Base-by-base conservation (phyloP, 306 rosid species). In the Begonia loranthoides region DNA sequence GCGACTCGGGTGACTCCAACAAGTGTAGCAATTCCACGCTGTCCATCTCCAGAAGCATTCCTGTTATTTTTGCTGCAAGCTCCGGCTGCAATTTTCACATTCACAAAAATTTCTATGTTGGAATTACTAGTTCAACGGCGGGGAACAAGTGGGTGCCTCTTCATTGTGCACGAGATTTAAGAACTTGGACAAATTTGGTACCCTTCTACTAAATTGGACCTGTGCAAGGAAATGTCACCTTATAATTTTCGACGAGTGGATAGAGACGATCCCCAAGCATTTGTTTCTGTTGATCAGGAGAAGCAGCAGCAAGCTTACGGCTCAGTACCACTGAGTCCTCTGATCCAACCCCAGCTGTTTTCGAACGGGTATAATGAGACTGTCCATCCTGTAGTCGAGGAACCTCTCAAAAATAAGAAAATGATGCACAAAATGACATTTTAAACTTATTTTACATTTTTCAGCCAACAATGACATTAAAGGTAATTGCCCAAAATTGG, bases 21-120 rank as follows among this genome's bases (percentile, higher is more conserved):
- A 87, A 77, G 46, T 70, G 77, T 63, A 87, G 73, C 79, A 81
- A 59, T 68, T 88, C 95, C 17, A 76, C 74, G 67, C 71, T 81
- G 78, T 88, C 89, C 97, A 88, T 84, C 71, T 88, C 95, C 79
- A 84, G 67, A 51, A 88, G 89, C 97, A 88, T 88, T 61, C 97
- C 95, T 13, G 97, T 88, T 22, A 88, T 77, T 69, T 88, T 88
- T 12, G 88, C 66, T n/a, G 84, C 78, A 43, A 81, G 73, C 47
- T 58, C 72, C 55, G 93, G 84, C 95, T 88, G 87, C 76, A 70
- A 48, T 58, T 58, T 33, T 7, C 50, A 28, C 36, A 28, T n/a
- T n/a, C n/a, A n/a, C n/a, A n/a, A n/a, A n/a, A n/a, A n/a, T n/a
- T n/a, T n/a, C n/a, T n/a, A n/a, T n/a, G n/a, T n/a, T n/a, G n/a